Base-by-base conservation (phyloP, 495 filamentous ascomycete genomes). In the Hyaloscypha variabilis region DNA sequence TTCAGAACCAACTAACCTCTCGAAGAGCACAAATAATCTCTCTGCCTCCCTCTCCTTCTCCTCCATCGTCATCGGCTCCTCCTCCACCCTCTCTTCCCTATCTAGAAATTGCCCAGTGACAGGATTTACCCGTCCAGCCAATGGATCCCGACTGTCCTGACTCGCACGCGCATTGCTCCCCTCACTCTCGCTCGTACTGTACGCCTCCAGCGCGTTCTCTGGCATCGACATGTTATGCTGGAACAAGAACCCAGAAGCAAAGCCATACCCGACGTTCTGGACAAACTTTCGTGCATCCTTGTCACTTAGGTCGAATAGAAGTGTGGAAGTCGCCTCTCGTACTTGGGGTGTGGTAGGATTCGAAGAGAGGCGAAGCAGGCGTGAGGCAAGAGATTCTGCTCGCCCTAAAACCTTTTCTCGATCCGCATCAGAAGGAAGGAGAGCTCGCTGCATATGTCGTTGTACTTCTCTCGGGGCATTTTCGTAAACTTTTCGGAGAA, bases 31-130 rank as follows among this genome's bases (percentile, higher is more conserved):
- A 78, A 98, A 97, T 0, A 99, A 78, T 69, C 85, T 88, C 75
- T 99, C 95, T 0, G 95, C 95, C 75, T 99, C 95, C 52, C 91
- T 81, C 72, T 97, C 92, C 76, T 90, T 97, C 82, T 99, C 94
- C 65, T 91, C 95, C 34, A 88, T 79, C 6, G 90, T 94, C 95
- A 99, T 98, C 23, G 88, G 83, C 1, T 84, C 85, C 10, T 79
- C 77, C 4, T 84, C 75, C 11, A 80, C 64, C 10, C 82, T 77
- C 17, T 80, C 81, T 74, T 96, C 94, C 26, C 82, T 83, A 63
- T 91, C 88, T 70, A 90, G 75, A 58, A 88, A 84, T 75, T 99
- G 95, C 0, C 95, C 95, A 3, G 95, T 98, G 28, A 99, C 85
- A 2, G 93, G 94, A 71, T 99, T 99, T 51, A 96, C 76, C 34